Conservation (phyloP, 1,284 basidiomycete species). For the Ceratobasidium sp. region DNA sequence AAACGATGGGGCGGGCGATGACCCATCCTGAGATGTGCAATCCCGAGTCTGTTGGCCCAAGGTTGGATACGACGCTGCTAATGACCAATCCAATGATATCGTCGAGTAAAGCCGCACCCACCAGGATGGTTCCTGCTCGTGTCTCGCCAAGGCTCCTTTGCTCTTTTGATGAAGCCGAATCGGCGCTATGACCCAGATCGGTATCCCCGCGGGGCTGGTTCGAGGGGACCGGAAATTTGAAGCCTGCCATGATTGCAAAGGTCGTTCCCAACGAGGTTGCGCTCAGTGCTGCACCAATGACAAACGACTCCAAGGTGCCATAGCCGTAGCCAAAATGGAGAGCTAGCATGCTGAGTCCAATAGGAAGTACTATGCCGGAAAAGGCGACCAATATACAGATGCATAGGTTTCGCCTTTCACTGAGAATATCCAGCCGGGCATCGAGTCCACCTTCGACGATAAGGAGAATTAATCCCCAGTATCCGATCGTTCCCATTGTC, state of each 20-base stretch:
- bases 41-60: slow-evolving; percentile 45
- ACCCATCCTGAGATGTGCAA: slow-evolving; percentile 47
- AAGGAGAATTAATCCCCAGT: slow-evolving; percentile 60
- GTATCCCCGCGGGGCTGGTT: background rate
- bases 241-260: slow-evolving; percentile 53
- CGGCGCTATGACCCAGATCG: background rate
- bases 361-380: slow-evolving; percentile 56
- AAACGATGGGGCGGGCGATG: slow-evolving; percentile 53
- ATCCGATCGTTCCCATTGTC: slow-evolving; percentile 56
- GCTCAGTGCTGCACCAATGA: slow-evolving; percentile 59
- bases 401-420: slow-evolving; percentile 49
- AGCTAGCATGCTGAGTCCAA: slow-evolving; percentile 55
- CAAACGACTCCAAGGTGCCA: slow-evolving; percentile 55
- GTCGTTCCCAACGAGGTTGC: slow-evolving; percentile 63
- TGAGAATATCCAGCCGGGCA: slow-evolving; percentile 51
- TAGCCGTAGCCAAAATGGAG: slow-evolving; percentile 50
- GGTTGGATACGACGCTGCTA: slow-evolving; percentile 53
- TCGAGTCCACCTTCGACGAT: slow-evolving; percentile 61
- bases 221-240: slow-evolving; percentile 21
- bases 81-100: slow-evolving; percentile 63
- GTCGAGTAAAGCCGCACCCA: slow-evolving; percentile 61
- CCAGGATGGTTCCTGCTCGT: slow-evolving; percentile 57
- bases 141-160: slow-evolving; percentile 52
- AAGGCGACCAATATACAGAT: slow-evolving; percentile 55
- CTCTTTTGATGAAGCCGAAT: background rate